These are phyloP conservation scores for Penicillium corylophilum DNA, from an alignment of 2,329 filamentous ascomycete genomes.

Conservation along the genomic window DNA sequence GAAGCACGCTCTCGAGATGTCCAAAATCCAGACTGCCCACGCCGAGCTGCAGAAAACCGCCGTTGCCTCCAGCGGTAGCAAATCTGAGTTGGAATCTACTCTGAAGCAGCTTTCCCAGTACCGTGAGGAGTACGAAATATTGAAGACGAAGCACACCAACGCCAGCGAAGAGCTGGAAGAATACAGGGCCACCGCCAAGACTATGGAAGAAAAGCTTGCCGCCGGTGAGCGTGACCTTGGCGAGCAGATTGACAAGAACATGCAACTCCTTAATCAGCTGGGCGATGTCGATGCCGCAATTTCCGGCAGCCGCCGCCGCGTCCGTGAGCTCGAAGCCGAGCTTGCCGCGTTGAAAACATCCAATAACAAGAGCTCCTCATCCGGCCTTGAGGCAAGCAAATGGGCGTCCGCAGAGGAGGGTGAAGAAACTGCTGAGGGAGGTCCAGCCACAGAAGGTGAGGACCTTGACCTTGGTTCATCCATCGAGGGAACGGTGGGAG, in stretches of 20 bases:
- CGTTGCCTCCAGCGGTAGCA: slow-evolving; percentile 71
- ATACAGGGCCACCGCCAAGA: slow-evolving; percentile 27
- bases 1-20: slow-evolving; percentile 47
- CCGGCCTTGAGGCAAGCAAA: slow-evolving; percentile 41
- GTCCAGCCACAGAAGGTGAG: slow-evolving; percentile 46
- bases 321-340: slow-evolving; percentile 42
- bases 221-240: slow-evolving; percentile 38
- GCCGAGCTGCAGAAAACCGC: slow-evolving; percentile 69
- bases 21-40: slow-evolving; percentile 44
- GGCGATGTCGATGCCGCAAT: slow-evolving; percentile 39
- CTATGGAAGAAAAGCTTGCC: slow-evolving; percentile 34
- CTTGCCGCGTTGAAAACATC: slow-evolving; percentile 37
- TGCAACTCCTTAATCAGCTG: slow-evolving; percentile 40
- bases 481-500: slow-evolving; percentile 50
- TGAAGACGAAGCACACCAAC: slow-evolving; percentile 32
- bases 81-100: slow-evolving; percentile 65
- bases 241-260: slow-evolving; percentile 43
- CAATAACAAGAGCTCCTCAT: slow-evolving; percentile 29
- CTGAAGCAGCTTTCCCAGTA: slow-evolving; percentile 51
- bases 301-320: slow-evolving; percentile 35
- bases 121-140: slow-evolving; percentile 33
- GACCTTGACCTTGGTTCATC: slow-evolving; percentile 48
- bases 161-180: slow-evolving; percentile 35
- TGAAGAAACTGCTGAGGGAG: slow-evolving; percentile 29
- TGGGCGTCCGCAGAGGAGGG: slow-evolving; percentile 40